Percentiles rank a stretch among this genome's conserved stretches.
Conservation (phyloP, 164 flowering plant genomes). For the Cinnamomum chago region DNA sequence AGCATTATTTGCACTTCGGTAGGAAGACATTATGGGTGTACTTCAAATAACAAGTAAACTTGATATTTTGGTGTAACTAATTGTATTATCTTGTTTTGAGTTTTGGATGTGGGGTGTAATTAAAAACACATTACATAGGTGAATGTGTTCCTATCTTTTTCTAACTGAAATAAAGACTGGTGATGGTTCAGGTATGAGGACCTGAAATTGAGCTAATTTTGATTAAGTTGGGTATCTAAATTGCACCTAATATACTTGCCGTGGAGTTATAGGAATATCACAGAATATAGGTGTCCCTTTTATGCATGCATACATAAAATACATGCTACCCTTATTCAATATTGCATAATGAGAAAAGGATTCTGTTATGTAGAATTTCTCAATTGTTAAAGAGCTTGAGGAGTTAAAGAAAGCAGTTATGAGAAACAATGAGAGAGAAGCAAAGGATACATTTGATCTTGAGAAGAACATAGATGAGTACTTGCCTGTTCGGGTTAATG, state of each 20-base stretch:
- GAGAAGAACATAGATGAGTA: slow-evolving; percentile 59
- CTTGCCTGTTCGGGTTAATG: slow-evolving; percentile 79
- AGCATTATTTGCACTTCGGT: no score
- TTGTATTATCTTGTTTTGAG: no score
- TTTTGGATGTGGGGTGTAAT: no score
- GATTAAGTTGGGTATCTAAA: background rate
- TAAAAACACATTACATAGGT: background rate
- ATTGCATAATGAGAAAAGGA: background rate
- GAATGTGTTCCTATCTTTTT: background rate
- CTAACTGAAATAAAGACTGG: background rate
- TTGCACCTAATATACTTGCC: background rate
- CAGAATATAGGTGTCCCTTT: background rate
- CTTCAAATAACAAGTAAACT: no score
- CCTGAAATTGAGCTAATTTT: background rate
- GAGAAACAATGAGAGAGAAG: slow-evolving; percentile 26
- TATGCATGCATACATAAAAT: background rate
- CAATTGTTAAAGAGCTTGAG: slow-evolving; percentile 38
- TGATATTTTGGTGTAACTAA: no score
- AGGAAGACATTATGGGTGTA: no score
- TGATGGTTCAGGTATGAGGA: background rate
- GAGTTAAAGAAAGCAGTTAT: slow-evolving; percentile 52
- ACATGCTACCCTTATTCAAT: background rate
- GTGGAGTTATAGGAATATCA: background rate
- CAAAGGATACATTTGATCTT: slow-evolving; percentile 43
- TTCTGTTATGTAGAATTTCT: slow-evolving; percentile 22